phyloP scores from a whole-genome alignment of 495 filamentous ascomycete genomes.

The Aspergillus asperescens region DNA sequence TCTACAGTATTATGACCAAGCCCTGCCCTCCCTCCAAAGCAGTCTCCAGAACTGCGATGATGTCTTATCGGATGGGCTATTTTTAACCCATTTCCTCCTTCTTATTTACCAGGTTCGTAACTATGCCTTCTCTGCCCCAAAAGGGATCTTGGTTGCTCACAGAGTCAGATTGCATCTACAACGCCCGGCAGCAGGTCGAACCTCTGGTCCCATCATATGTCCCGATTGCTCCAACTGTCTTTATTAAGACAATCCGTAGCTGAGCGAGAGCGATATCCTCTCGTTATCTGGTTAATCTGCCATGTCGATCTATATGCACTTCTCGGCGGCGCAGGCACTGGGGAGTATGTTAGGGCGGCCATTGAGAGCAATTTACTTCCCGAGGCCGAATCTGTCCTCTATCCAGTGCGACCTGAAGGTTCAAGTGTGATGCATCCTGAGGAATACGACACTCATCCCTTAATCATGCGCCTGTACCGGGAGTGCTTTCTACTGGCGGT shows the following conservation, averaged over 20 bases:
- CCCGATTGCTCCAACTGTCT: conserved; percentile 49
- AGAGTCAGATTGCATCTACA: conserved; percentile 41
- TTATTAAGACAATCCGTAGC: conserved; percentile 41
- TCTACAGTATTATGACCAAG: conserved; percentile 53
- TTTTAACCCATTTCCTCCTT: conserved; percentile 56
- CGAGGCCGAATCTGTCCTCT: conserved; percentile 30
- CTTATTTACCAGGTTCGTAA: conserved; percentile 52
- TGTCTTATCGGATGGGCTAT: conserved; percentile 52
- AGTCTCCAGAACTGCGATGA: conserved; percentile 44
- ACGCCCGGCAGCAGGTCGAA: conserved; percentile 39
- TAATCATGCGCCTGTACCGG: conserved; percentile 42
- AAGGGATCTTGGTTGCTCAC: background rate
- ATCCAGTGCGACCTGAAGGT: conserved; percentile 22
- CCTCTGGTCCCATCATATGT: conserved; percentile 53
- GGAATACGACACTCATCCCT: conserved; percentile 34
- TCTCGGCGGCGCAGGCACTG: conserved; percentile 48
- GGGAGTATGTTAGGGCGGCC: conserved; percentile 46
- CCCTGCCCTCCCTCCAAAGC: conserved; percentile 44
- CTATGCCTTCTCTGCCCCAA: background rate
- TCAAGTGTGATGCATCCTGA: conserved; percentile 33
- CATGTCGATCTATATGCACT: conserved; percentile 53
- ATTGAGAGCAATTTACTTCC: conserved; percentile 48
- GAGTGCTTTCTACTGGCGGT: conserved; percentile 40
- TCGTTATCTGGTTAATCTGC: conserved; percentile 53
- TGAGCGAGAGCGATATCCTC: conserved; percentile 45